phyloP scores from a whole-genome alignment of 1,139 yeast genomes.

The Meyerozyma elateridarum region DNA sequence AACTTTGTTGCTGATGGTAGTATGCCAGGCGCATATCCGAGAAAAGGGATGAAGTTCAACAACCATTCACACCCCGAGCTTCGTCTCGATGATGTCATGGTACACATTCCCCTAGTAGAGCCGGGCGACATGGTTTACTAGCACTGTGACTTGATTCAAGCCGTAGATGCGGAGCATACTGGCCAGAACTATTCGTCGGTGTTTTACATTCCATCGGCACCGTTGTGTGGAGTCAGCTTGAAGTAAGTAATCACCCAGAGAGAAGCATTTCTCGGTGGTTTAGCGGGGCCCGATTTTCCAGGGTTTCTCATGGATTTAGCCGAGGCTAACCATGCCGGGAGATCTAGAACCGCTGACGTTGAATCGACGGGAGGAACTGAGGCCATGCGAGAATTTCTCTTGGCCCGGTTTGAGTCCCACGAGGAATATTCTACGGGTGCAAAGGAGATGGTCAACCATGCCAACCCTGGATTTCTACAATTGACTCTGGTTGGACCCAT shows the following conservation, averaged over 20 bases:
- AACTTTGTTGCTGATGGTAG: conserved; percentile 14
- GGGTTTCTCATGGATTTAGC: conserved; percentile 20
- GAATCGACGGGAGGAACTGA: conserved; percentile 12
- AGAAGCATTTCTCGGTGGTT: conserved; percentile 19
- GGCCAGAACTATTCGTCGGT: conserved; percentile 39
- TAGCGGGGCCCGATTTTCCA: conserved; percentile 31
- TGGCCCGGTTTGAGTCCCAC: conserved; percentile 13
- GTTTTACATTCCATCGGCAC: conserved; percentile 27
- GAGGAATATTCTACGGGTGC: conserved; percentile 14
- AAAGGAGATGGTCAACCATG: background rate
- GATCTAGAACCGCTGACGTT: conserved; percentile 15
- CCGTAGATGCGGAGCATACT: conserved; percentile 39
- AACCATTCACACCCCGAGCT: conserved; percentile 25
- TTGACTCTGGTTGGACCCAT: too few species aligned
- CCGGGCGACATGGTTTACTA: conserved; percentile 45
- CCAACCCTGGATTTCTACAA: too few species aligned
- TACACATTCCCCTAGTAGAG: conserved; percentile 29
- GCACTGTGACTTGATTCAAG: conserved; percentile 47
- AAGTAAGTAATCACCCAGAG: conserved; percentile 22
- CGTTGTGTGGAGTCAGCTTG: conserved; percentile 20
- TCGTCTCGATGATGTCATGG: conserved; percentile 19
- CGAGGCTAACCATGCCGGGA: conserved; percentile 16
- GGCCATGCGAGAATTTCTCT: conserved; percentile 15
- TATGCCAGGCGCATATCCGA: conserved; percentile 27
- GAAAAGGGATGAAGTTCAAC: conserved; percentile 25